Evolutionary conservation across 345 rosid species (phyloP), one percentile per base, ranked within the genome.

Genomic region (Eucalyptus caleyi): DNA sequence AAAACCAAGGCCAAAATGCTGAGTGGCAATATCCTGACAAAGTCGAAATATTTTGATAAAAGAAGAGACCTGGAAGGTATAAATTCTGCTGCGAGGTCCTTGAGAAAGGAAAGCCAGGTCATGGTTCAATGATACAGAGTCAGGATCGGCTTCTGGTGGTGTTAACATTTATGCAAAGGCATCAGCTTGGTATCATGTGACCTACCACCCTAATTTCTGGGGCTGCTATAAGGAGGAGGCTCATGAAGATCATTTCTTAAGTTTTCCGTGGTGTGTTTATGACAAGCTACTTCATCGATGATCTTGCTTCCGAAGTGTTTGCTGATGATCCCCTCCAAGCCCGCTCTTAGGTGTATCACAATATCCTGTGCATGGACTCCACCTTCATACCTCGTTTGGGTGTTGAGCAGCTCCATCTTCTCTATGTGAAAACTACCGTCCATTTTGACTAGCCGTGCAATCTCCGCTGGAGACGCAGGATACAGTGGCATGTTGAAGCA

Each of bases 111-210:
- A 95, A 92, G 95, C 94, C 13, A 88, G 94, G 90, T 50, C 89
- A 11, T 95, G 95, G 95, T 93, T 95, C 90, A 86, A 92, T 37
- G 91, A 92, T 86, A 19, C 24, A 12, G 45, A 72, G 82, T 72
- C 85, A 40, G 82, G 82, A 16, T 37, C 26, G 10, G 89, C 91
- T 87, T 87, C 85, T 34, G 89, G 65, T 8, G 86, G 42, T 23
- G 91, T 86, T 30, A 91, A 93, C 32, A 87, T 59, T 32, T 88
- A 91, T 27, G 95, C 96, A 24, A 95, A 94, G 90, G 96, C 99
- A 21, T 96, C 97, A 2, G 98, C 99, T 37, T 96, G 97, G 96
- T 96, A 96, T 91, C 72, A 96, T 88, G 99, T 95, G 34, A 96
- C 98, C 2, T 95, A 96, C 89, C 99, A 96, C 86, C 92, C 90